phyloP scores from a whole-genome alignment of 75 land plant genomes.

The Sequoiadendron giganteum region DNA sequence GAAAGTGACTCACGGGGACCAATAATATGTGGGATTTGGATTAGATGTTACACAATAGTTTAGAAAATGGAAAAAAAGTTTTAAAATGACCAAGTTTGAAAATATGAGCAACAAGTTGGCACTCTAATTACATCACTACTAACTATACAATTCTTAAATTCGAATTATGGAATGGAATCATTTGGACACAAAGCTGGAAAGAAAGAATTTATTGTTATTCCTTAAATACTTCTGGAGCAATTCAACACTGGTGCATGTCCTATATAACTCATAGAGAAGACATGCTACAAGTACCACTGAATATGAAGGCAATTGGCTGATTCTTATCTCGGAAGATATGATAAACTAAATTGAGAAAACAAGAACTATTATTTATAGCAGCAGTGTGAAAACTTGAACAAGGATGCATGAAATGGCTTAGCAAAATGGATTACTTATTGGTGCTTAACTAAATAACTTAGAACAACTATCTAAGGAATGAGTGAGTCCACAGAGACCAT shows the following conservation, averaged over 20 bases:
- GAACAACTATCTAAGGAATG: not conserved
- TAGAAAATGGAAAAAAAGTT: no score
- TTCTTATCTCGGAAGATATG: not conserved
- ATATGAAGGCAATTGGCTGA: not conserved
- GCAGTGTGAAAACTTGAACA: not conserved
- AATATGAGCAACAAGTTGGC: no score
- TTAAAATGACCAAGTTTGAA: no score
- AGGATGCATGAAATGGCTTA: not conserved
- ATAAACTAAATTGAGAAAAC: not conserved
- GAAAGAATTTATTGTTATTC: not conserved
- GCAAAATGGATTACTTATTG: not conserved
- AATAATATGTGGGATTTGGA: no score
- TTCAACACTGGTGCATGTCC: not conserved
- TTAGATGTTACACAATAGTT: no score
- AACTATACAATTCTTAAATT: not conserved
- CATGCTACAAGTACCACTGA: not conserved
- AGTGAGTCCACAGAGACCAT: not conserved
- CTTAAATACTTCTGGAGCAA: not conserved
- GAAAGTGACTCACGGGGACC: no score
- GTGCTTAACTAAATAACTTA: not conserved
- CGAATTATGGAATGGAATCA: not conserved
- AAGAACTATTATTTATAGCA: not conserved
- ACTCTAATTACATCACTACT: no score
- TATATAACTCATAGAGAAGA: not conserved
- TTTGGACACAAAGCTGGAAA: not conserved